These are phyloP conservation scores for Pseudomassariella vexata DNA, from an alignment of 2,329 filamentous ascomycete genomes.

Conservation along the genomic window DNA sequence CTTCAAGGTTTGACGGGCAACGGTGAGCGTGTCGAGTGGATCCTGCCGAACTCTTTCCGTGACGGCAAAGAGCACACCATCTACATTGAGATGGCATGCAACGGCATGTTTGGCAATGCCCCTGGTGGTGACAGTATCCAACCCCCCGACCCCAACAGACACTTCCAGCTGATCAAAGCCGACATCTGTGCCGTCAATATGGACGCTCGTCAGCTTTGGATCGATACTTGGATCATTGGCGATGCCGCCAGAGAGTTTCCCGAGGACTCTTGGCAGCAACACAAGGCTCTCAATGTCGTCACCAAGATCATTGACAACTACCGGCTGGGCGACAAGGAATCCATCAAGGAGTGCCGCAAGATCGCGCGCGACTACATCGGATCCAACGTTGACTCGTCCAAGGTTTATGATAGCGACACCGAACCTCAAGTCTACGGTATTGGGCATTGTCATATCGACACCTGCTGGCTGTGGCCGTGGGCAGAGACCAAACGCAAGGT, in stretches of 20 bases:
- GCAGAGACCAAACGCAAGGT: conserved; percentile 97
- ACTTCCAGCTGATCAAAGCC: conserved; percentile 69
- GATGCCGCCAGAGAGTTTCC: conserved; percentile 92
- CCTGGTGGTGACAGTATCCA: conserved; percentile 80
- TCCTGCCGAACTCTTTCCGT: conserved; percentile 73
- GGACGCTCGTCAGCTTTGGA: conserved; percentile 73
- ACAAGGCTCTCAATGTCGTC: conserved; percentile 75
- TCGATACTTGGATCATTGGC: conserved; percentile 94
- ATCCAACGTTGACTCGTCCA: conserved; percentile 69
- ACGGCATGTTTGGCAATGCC: conserved; percentile 96
- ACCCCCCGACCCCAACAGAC: conserved; percentile 78
- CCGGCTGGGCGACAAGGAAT: conserved; percentile 71
- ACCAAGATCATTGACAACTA: conserved; percentile 90
- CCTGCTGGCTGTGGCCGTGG: conserved; percentile 98
- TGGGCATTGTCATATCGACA: conserved; percentile 96
- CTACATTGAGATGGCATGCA: conserved; percentile 98
- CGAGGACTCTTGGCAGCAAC: conserved; percentile 79
- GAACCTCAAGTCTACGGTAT: conserved; percentile 79
- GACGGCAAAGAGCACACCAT: conserved; percentile 84
- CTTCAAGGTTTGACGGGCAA: conserved; percentile 88
- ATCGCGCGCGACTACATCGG: conserved; percentile 83
- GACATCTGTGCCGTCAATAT: conserved; percentile 87
- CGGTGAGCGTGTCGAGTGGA: conserved; percentile 86
- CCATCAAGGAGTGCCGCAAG: conserved; percentile 72
- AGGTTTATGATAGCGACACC: conserved; percentile 74